Evolutionary conservation across 108 stramenopile species (phyloP), one percentile per base, ranked within the genome.

Genomic region (Conticribra guillardii): DNA sequence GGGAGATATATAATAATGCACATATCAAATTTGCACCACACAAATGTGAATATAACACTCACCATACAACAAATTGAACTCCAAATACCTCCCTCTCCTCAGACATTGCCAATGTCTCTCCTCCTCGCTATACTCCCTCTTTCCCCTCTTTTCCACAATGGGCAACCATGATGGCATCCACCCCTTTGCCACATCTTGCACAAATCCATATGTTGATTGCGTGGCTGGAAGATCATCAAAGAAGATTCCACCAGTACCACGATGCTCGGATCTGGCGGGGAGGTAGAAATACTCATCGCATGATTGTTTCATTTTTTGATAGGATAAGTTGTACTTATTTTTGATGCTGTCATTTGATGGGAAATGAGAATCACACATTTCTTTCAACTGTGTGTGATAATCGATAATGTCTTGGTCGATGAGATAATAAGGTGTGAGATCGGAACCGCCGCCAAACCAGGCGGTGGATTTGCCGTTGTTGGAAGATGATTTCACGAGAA

Each of bases 251-350:
- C 97, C 97, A 16, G 92, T 91, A 4, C 97, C 97, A 27, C 97
- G 87, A 80, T 98, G 97, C 60, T 98, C 97, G 16, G 77, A 74
- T 19, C 97, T 69, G 27, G 91, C 91, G 0, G 97, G 97, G 26
- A 98, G 73, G 71, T 91, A 98, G 69, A 98, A 98, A 80, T 98
- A 98, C 26, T 91, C 95, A 64, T 96, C 95, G 67, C 95, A 96
- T 3, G 72, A 67, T 59, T 83, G 65, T 52, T 96, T 97, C 83
- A 95, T 85, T 18, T 50, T 19, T 16, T 44, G 52, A 61, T 95
- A 94, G 41, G 80, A 67, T 31, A 87, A 70, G 1, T 65, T 53
- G 65, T 75, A 73, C 29, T 67, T 55, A 30, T 71, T 83, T 29
- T 75, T 74, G 30, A 75, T 81, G 32, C 64, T 74, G 30, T 80